These are phyloP conservation scores for Fusarium dimerum DNA, from an alignment of 2,329 filamentous ascomycete species.

Conservation along the genomic window DNA sequence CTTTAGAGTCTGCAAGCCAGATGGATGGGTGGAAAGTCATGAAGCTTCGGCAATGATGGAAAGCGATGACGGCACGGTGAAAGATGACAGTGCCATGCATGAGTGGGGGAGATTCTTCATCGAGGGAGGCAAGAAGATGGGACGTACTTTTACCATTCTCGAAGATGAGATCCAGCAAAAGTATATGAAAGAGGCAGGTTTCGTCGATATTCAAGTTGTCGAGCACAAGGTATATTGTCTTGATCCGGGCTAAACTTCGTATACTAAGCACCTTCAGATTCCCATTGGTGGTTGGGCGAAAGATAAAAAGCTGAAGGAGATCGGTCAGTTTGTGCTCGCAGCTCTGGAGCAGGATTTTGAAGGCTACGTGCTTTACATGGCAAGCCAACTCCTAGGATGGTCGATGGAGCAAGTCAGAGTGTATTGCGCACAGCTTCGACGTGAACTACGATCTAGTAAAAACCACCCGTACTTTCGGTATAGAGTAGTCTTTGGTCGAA, in stretches of 20 bases:
- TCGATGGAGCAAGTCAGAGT: slow-evolving; percentile 8
- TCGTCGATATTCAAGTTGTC: background rate
- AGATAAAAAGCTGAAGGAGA: slow-evolving; percentile 1
- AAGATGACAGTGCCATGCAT: slow-evolving; percentile 22
- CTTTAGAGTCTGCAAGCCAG: slow-evolving; percentile 54
- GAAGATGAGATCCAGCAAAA: slow-evolving; percentile 5
- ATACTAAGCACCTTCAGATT: background rate
- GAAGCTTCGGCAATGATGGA: slow-evolving; percentile 25
- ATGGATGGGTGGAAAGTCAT: slow-evolving; percentile 43
- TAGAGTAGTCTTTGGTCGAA: slow-evolving; percentile 7
- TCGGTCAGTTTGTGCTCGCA: background rate
- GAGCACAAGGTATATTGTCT: too few relatives aligned
- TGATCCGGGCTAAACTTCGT: too few relatives aligned
- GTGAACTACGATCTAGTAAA: slow-evolving; percentile 1
- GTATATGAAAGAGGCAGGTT: slow-evolving; percentile 2
- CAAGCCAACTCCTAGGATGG: slow-evolving; percentile 12
- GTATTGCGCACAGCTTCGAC: slow-evolving; percentile 14
- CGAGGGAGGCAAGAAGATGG: slow-evolving; percentile 23
- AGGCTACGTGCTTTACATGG: slow-evolving; percentile 8
- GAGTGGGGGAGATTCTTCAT: slow-evolving; percentile 29
- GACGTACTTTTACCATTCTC: background rate
- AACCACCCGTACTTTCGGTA: slow-evolving; percentile 13
- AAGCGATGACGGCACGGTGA: slow-evolving; percentile 32
- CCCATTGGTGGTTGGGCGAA: slow-evolving; percentile 4
- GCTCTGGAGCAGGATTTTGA: slow-evolving; percentile 11